These are phyloP conservation scores for Ascochyta clinopodiicola DNA, from an alignment of 2,329 filamentous ascomycete species.

Conservation along the genomic window DNA sequence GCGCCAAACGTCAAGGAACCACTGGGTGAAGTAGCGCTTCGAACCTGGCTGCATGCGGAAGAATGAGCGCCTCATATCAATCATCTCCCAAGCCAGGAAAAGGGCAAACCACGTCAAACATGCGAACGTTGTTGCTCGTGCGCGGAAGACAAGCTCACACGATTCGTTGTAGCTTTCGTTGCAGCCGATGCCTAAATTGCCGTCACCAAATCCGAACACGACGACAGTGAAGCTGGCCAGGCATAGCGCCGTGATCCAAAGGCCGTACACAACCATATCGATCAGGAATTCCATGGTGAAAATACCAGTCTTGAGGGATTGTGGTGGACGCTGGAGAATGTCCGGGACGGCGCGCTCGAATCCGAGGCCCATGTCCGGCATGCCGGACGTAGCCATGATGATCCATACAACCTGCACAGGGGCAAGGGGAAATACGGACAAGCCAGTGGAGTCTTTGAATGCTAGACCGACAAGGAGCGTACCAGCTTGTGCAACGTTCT, in stretches of 20 bases:
- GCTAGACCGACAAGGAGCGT: conserved; percentile 80
- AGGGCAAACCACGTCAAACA: conserved; percentile 78
- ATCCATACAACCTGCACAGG: conserved; percentile 92
- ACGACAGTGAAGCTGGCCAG: conserved; percentile 46
- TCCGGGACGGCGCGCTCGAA: conserved; percentile 77
- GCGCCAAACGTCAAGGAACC: conserved; percentile 71
- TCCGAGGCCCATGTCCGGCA: conserved; percentile 81
- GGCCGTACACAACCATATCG: conserved; percentile 49
- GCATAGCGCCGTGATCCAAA: conserved; percentile 43
- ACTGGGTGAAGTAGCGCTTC: conserved; percentile 61
- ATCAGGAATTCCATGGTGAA: conserved; percentile 48
- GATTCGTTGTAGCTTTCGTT: conserved; percentile 41
- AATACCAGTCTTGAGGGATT: conserved; percentile 53
- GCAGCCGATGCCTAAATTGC: conserved; percentile 42
- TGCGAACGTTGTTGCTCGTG: conserved; percentile 75
- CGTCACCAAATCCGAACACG: conserved; percentile 44
- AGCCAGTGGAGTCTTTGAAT: conserved; percentile 73
- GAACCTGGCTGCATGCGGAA: conserved; percentile 74
- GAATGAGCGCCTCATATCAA: conserved; percentile 74
- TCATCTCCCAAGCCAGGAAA: conserved; percentile 80
- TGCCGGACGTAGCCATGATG: conserved; percentile 88
- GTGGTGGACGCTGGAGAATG: conserved; percentile 81
- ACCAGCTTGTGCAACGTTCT: conserved; percentile 85
- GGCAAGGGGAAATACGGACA: conserved; percentile 85
- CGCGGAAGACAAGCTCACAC: conserved; percentile 52